Evolutionary conservation across 176 grass and related monocot genomes (phyloP), one percentile per base, ranked within the genome.

Genomic region (Aegilops sharonensis): DNA sequence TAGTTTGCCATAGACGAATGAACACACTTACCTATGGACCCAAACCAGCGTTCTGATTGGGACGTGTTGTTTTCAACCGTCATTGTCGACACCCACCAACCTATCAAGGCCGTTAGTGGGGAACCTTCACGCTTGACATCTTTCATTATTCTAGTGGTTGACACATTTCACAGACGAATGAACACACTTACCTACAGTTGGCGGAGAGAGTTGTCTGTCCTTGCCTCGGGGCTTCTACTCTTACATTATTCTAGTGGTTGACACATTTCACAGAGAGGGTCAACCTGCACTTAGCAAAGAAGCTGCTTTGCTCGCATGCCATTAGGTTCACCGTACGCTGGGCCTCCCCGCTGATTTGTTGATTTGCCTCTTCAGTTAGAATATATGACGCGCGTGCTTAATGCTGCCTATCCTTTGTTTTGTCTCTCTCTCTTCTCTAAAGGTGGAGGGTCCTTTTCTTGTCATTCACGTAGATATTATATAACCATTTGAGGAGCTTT

Each of bases 201-300:
- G 80, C 57, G 79, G 75, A 80, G 50, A 50, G 69, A 87, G 68
- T 48, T 91, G 75, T 80, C 81, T 87, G 89, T 84, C 85, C 68
- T 91, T 80, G 59, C 45, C 48, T 87, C 66, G 47, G 47, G 66
- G 35, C 75, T 84, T 80, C 85, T 84, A 36, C 75, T 83, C 67
- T 91, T 91, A 84, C 75, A 80, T 84, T 87, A 91, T 91, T 87
- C 68, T 84, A 84, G 85, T 91, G 89, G 89, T 91, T 91, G 89
- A 84, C 85, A 91, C 89, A 87, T 84, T 73, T 87, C 80, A 52
- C 62, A 18, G 76, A 35, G 31, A 45, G 75, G 68, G 87, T 91
- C 85, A 91, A 91, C 80, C 67, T 80, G 75, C 75, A 79, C 45
- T 68, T 65, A 87, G 87, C 60, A 80, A 87, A 75, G 36, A 37